These are phyloP conservation scores for Castanospermum australe DNA, from an alignment of 306 rosid species.

Conservation along the genomic window DNA sequence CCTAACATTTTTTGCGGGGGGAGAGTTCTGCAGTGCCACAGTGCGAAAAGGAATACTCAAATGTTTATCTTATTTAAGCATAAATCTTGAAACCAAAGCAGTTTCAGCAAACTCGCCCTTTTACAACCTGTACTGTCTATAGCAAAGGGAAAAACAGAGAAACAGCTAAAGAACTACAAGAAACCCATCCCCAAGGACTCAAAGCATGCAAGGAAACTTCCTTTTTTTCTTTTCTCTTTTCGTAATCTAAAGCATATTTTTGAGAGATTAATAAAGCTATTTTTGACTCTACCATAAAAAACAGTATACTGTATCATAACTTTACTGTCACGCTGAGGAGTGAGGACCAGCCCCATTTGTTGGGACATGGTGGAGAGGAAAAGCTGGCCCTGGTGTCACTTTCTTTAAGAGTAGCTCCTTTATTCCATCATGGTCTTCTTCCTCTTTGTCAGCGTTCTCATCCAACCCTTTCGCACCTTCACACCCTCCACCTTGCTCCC, in stretches of 20 bases:
- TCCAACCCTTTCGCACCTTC: slow-evolving; percentile 85
- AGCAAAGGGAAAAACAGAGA: slow-evolving; percentile 13
- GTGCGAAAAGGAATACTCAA: slow-evolving; percentile 28
- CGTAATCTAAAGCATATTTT: slow-evolving; percentile 44
- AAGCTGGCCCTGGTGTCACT: slow-evolving; percentile 27
- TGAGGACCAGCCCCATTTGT: no score
- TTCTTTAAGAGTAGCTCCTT: slow-evolving; percentile 36
- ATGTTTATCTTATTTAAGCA: slow-evolving; percentile 17
- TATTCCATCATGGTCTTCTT: slow-evolving; percentile 65
- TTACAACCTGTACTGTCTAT: slow-evolving; percentile 58
- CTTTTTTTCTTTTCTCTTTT: background rate
- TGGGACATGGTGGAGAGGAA: no score
- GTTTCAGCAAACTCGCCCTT: slow-evolving; percentile 40
- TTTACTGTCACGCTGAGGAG: slow-evolving; percentile 48
- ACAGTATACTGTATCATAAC: slow-evolving; percentile 44
- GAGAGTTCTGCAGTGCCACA: slow-evolving; percentile 35
- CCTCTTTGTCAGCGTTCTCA: slow-evolving; percentile 81
- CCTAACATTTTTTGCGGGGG: no score
- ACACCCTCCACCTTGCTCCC: slow-evolving; percentile 73
- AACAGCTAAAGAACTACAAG: slow-evolving; percentile 13
- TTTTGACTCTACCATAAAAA: slow-evolving; percentile 58
- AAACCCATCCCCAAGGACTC: slow-evolving; percentile 23
- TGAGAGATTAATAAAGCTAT: slow-evolving; percentile 49
- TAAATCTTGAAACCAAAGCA: slow-evolving; percentile 39
- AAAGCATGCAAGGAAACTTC: slow-evolving; percentile 33